Percentiles rank a stretch among this genome's conserved stretches.
Evolutionary conservation across 192 early-diverging fungal genomes (phyloP).

Genomic region (Spinellus fusiger): DNA sequence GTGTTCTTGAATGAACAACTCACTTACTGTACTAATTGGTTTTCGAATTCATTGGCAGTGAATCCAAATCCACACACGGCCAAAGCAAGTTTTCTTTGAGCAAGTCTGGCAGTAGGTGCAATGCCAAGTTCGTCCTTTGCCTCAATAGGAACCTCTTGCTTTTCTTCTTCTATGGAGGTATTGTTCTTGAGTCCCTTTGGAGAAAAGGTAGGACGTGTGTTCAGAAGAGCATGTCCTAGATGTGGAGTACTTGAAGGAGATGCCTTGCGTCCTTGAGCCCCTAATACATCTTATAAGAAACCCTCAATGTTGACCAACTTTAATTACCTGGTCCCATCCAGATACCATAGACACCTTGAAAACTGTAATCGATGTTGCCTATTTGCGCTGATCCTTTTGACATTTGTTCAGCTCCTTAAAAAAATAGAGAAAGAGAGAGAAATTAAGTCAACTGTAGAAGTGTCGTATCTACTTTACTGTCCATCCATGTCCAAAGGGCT

Average conservation of each 20-base stretch:
- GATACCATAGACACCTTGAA: conserved; percentile 45
- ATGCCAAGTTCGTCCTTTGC: conserved; percentile 20
- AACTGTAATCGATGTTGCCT: conserved; percentile 47
- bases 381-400: conserved; percentile 36
- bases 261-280: conserved; percentile 9
- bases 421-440: not conserved
- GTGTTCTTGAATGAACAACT: conserved; percentile 25
- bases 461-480: conserved; percentile 27
- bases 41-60: conserved; percentile 40
- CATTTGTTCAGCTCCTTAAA: conserved; percentile 35
- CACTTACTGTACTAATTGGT: conserved; percentile 35
- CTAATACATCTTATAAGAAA: too few species aligned
- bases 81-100: conserved; percentile 42
- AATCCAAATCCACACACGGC: conserved; percentile 47
- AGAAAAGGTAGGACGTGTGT: not conserved
- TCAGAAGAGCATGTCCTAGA: not conserved
- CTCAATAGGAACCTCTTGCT: conserved; percentile 12
- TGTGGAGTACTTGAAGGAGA: conserved; percentile 17
- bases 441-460: not conserved
- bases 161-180: conserved; percentile 31
- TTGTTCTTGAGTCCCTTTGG: conserved; percentile 12
- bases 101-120: conserved; percentile 38
- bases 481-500: conserved; percentile 50
- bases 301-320: too few species aligned
- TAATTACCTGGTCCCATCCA: conserved; percentile 28